Evolutionary conservation across 1,284 basidiomycete species (phyloP), one percentile per base, ranked within the genome.

Genomic region (Puccinia hordei): DNA sequence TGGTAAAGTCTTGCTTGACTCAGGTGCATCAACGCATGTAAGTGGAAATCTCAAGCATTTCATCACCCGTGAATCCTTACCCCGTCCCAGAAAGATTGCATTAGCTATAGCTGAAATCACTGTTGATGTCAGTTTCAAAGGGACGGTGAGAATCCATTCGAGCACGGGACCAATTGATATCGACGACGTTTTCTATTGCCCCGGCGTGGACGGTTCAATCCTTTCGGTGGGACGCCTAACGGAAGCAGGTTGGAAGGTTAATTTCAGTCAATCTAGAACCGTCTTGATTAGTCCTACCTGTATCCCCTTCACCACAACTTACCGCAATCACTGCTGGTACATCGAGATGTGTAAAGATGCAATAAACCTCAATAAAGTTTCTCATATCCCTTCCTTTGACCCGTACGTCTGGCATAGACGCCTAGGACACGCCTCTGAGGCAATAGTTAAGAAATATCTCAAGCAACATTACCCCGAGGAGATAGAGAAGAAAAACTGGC

Each of bases 321-420:
- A 57, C 38, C 38, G n/a, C 10, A 73, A 73, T 30, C 27, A 15
- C 24, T 73, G 71, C 22, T 73, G 71, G 71, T 53, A 3, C 27
- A 0, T 73, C 6, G 0, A n/a, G 5, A 13, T 27, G 30, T 9
- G 5, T 2, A 8, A 44, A 2, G 6, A 41, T 6, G 4, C 38
- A 0, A 0, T 8, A 0, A 44, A 12, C 6, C 24, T 69, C 0
- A 73, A 73, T 27, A 73, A 73, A 38, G 30, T 73, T 10, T 33
- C 44, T 19, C 44, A 55, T 27, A 13, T 0, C 2, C 71, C 71
- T 0, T 57, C 35, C 0, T 57, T 57, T 35, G 71, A 57, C 24
- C 17, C 71, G 0, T 55, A 13, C 49, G 0, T 57, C 1, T 73
- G 71, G 71, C 71, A 73, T 19, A 5, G 35, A 12, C 46, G 51